Evolutionary conservation across 805 yeast genomes (phyloP), one percentile per base, ranked within the genome.

Genomic region (Teunomyces cretensis): DNA sequence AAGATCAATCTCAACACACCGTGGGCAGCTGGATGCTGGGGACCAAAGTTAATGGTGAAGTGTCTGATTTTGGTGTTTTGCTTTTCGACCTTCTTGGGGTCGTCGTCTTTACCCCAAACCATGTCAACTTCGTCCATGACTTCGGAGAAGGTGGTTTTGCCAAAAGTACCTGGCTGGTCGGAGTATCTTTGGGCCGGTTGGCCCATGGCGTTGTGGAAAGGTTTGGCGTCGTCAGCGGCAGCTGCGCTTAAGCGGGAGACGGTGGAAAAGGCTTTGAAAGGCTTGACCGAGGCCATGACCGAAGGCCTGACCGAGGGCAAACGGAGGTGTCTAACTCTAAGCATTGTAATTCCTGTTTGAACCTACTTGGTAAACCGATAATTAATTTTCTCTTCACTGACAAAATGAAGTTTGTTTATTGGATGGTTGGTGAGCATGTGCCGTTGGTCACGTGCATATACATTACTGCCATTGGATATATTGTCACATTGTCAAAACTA

Each of bases 21-120:
- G 72, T 88, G 96, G 24, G 96, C 96, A 50, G 96, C 96, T 17
- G 96, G 96, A 73, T 88, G 96, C 71, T 88, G 96, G 40, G 96
- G 96, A 30, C 96, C 96, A 63, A 88, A 88, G 70, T 88, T 88
- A 63, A 88, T 83, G 41, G 96, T 88, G 74, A 88, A 88, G 63
- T 87, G 95, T 66, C 96, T 82, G 61, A 88, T 83, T 64, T 86
- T 72, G 42, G 74, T 62, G 57, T 72, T 72, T 56, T 72, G 76
- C 47, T 64, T 72, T 36, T 61, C 73, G 14, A 71, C 70, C 27
- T 67, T 58, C 43, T 59, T 62, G 28, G 76, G 76, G 51, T 69
- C 75, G 50, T 72, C 77, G 47, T 65, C 73, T 42, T 55, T 60
- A 38, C 69, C 69, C 72, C 73, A 70, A 35, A 67, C 60, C 76